Evolutionary conservation across 768 basidiomycete species (phyloP).

Genomic region (Hydnomerulius pinastri): DNA sequence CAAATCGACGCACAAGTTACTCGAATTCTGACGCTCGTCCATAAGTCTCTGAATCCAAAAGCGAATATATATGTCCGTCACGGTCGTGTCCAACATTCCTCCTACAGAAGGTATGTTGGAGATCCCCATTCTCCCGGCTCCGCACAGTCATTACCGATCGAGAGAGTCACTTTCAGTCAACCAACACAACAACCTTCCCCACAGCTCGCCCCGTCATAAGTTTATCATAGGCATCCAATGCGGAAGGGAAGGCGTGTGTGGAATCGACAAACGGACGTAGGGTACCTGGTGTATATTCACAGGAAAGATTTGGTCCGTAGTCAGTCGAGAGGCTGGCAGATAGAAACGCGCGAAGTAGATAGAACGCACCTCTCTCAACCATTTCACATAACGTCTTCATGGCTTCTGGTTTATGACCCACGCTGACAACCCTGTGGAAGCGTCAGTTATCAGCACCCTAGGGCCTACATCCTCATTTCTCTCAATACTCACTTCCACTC

Average conservation of each 20-base stretch:
- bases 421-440: conserved; percentile 34
- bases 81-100: too few species aligned
- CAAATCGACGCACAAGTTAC: too few species aligned
- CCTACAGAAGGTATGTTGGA: too few species aligned
- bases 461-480: not conserved
- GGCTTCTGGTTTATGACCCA: conserved; percentile 36
- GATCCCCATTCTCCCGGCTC: too few species aligned
- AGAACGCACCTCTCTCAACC: conserved; percentile 43
- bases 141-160: too few species aligned
- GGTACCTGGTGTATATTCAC: conserved; percentile 44
- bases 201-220: conserved; percentile 55
- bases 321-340: not conserved
- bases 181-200: conserved; percentile 67
- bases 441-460: too few species aligned
- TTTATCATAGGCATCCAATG: conserved; percentile 60
- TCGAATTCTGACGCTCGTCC: too few species aligned
- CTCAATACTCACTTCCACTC: conserved; percentile 43
- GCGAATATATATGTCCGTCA: too few species aligned
- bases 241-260: conserved; percentile 56
- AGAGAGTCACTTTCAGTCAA: conserved; percentile 30
- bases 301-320: too few species aligned
- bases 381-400: conserved; percentile 38
- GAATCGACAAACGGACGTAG: conserved; percentile 62
- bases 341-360: not conserved
- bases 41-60: too few species aligned